Evolutionary conservation across 768 basidiomycete species (phyloP).

Genomic region (Russula emetica): DNA sequence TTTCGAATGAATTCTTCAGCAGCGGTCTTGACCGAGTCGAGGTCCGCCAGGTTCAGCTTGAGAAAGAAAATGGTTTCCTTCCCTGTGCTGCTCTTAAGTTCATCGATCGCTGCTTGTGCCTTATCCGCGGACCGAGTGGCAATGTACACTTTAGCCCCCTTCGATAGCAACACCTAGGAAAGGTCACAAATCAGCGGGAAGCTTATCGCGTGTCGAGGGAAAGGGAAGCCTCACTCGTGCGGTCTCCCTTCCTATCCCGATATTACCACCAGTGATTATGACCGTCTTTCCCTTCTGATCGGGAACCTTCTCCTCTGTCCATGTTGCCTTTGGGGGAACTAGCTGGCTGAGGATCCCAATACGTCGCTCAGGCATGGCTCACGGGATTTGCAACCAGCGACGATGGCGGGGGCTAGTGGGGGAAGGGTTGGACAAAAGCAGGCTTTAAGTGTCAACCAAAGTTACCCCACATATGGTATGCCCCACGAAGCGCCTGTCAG

Average conservation of each 20-base stretch:
- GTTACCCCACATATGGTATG: not conserved
- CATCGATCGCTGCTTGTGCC: too few relatives aligned
- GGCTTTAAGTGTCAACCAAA: not conserved
- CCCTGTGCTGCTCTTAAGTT: too few relatives aligned
- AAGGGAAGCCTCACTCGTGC: not conserved
- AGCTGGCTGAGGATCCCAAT: slow-evolving; percentile 13
- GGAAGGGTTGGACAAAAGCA: not conserved
- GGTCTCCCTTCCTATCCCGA: slow-evolving; percentile 1
- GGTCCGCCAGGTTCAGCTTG: too few relatives aligned
- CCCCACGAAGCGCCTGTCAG: not conserved
- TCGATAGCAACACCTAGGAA: not conserved
- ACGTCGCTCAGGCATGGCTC: not conserved
- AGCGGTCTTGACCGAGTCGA: too few relatives aligned
- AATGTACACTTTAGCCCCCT: slow-evolving; percentile 5
- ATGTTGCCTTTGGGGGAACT: slow-evolving; percentile 20
- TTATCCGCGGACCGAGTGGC: not conserved
- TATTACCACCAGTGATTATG: slow-evolving; percentile 1
- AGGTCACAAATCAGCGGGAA: not conserved
- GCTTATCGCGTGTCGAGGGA: not conserved
- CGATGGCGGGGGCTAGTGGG: not conserved
- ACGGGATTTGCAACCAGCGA: not conserved
- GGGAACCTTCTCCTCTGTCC: slow-evolving; percentile 14
- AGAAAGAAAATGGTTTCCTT: too few relatives aligned
- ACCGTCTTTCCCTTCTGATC: slow-evolving; percentile 10
- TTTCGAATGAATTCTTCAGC: too few relatives aligned